These are phyloP conservation scores for Rubroboletus satanas DNA, from an alignment of 768 basidiomycete genomes.

Conservation along the genomic window DNA sequence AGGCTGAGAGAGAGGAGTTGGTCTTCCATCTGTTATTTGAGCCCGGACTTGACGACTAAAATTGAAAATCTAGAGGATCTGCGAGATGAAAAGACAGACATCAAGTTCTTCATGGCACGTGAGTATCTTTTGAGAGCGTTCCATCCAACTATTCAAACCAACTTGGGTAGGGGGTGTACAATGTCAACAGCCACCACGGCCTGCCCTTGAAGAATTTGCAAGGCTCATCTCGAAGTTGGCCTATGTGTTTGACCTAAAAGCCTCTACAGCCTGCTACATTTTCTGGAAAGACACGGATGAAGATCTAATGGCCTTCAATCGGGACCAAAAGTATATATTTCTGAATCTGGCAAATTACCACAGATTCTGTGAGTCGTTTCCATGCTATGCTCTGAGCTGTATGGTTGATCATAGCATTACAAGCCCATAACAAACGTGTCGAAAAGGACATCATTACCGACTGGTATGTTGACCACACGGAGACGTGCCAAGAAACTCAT, in stretches of 20 bases:
- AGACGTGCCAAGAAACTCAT: neutral
- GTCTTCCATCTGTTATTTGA: neutral
- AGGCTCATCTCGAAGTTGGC: constrained; percentile 2
- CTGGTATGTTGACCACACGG: constrained; percentile 6
- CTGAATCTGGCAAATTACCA: constrained; percentile 13
- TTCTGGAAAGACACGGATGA: constrained; percentile 18
- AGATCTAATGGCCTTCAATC: constrained; percentile 18
- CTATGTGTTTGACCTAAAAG: neutral
- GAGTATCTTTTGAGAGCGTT: neutral
- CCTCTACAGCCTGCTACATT: constrained; percentile 4
- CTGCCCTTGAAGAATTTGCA: constrained; percentile 1
- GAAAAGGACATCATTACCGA: constrained; percentile 6
- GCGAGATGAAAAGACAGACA: neutral
- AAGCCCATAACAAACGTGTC: neutral
- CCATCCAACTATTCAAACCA: neutral
- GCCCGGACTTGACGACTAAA: neutral
- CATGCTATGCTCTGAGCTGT: too few species aligned
- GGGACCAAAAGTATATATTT: constrained; percentile 11
- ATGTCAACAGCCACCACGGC: neutral
- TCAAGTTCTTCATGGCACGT: constrained; percentile 15
- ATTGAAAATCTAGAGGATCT: neutral
- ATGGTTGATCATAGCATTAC: neutral
- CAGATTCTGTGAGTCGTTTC: neutral
- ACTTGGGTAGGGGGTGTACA: neutral
- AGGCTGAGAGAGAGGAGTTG: neutral